phyloP scores from a whole-genome alignment of 805 yeast genomes.

The Wickerhamiella dianesei region DNA sequence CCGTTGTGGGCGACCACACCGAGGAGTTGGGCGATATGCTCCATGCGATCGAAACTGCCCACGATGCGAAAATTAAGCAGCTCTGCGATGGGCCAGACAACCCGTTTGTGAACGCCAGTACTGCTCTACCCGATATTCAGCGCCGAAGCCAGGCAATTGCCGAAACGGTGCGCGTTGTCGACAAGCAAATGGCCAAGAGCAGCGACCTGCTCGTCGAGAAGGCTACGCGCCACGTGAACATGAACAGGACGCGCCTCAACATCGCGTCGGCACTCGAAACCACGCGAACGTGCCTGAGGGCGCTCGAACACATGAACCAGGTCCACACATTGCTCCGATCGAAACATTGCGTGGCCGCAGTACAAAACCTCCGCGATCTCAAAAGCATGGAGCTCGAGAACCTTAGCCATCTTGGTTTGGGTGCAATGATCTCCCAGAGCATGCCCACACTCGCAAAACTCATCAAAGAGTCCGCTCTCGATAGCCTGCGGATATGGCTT shows the following conservation, averaged over 20 bases:
- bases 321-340: conserved; percentile 67
- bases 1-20: conserved; percentile 41
- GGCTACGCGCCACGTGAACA: conserved; percentile 13
- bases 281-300: conserved; percentile 60
- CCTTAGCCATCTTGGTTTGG: conserved; percentile 54
- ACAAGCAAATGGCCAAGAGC: conserved; percentile 43
- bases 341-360: conserved; percentile 70
- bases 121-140: conserved; percentile 49
- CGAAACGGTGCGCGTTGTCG: conserved; percentile 42
- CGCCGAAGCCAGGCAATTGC: conserved; percentile 42
- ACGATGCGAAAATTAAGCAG: conserved; percentile 49
- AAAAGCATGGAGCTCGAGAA: conserved; percentile 55
- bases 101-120: conserved; percentile 37
- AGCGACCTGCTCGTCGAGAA: conserved; percentile 49
- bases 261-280: conserved; percentile 60
- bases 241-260: conserved; percentile 32
- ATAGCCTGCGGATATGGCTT: conserved; percentile 45
- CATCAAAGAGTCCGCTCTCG: conserved; percentile 57
- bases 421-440: conserved; percentile 57
- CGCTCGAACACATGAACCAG: conserved; percentile 72
- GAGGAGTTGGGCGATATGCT: conserved; percentile 43
- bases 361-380: conserved; percentile 67
- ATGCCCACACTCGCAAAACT: conserved; percentile 62
- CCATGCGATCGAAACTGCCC: conserved; percentile 42
- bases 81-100: conserved; percentile 49